These are phyloP conservation scores for Echium plantagineum DNA, from an alignment of 257 asterid species.

Conservation along the genomic window DNA sequence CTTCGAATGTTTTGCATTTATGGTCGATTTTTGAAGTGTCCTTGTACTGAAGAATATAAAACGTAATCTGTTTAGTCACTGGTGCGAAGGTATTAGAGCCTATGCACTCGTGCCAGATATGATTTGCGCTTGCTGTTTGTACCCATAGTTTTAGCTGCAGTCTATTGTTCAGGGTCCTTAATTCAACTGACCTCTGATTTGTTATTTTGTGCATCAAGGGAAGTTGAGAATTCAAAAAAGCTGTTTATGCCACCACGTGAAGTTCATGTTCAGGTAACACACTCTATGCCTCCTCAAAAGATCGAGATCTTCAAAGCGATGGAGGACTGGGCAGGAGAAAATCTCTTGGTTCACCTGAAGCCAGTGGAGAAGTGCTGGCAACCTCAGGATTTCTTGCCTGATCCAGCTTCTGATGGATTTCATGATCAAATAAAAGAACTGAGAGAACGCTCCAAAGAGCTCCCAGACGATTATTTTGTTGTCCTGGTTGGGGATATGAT, in stretches of 20 bases:
- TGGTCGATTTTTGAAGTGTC: too few relatives aligned
- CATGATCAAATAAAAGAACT: slow-evolving; percentile 57
- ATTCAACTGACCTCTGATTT: background rate
- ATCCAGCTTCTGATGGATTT: slow-evolving; percentile 70
- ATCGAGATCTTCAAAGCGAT: slow-evolving; percentile 58
- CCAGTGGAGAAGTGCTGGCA: slow-evolving; percentile 87
- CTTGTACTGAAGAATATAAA: too few relatives aligned
- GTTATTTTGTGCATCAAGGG: slow-evolving; percentile 27
- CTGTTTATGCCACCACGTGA: slow-evolving; percentile 54
- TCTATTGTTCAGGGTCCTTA: too few relatives aligned
- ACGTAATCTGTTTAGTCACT: too few relatives aligned
- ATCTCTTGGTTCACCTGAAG: slow-evolving; percentile 54
- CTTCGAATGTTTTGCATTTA: too few relatives aligned
- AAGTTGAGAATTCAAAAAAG: slow-evolving; percentile 39
- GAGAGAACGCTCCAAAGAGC: slow-evolving; percentile 57
- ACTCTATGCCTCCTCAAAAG: slow-evolving; percentile 70
- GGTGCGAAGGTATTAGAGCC: too few relatives aligned
- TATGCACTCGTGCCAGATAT: too few relatives aligned
- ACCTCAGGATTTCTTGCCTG: slow-evolving; percentile 80
- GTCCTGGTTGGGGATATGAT: slow-evolving; percentile 79
- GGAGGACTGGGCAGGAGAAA: slow-evolving; percentile 62
- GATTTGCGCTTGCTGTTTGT: too few relatives aligned
- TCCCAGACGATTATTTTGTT: slow-evolving; percentile 73
- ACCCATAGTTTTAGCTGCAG: too few relatives aligned
- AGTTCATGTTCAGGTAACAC: slow-evolving; percentile 67